Evolutionary conservation across 2,329 filamentous ascomycete genomes (phyloP).

Genomic region (Scedosporium dehoogii): DNA sequence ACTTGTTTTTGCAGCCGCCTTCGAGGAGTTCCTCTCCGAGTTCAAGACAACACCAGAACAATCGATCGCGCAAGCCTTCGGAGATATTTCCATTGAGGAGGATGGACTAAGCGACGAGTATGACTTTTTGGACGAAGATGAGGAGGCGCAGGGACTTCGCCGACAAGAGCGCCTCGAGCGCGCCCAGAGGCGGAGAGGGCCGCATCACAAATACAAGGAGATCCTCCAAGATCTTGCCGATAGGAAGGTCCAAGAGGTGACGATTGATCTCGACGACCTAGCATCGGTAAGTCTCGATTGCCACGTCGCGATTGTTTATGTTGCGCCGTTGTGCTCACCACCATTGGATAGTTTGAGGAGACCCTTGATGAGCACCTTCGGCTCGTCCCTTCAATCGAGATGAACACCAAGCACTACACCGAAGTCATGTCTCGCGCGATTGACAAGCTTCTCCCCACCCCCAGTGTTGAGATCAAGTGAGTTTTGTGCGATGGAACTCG

Average conservation of each 20-base stretch:
- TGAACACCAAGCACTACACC: constrained; percentile 90
- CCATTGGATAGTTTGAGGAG: constrained; percentile 57
- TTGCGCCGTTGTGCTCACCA: constrained; percentile 12
- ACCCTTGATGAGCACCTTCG: constrained; percentile 57
- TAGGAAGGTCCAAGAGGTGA: constrained; percentile 63
- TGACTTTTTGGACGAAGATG: constrained; percentile 81
- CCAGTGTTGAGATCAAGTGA: constrained; percentile 67
- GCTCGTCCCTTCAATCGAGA: constrained; percentile 75
- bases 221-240: constrained; percentile 82
- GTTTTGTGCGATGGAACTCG: constrained; percentile 17
- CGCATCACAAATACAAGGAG: constrained; percentile 79
- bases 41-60: constrained; percentile 74
- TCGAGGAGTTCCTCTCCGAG: constrained; percentile 76
- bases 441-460: constrained; percentile 74
- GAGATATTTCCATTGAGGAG: constrained; percentile 77
- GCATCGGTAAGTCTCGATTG: constrained; percentile 44
- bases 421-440: constrained; percentile 84
- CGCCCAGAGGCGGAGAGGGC: constrained; percentile 37
- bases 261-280: constrained; percentile 85
- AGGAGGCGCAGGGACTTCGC: constrained; percentile 44
- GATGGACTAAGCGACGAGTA: constrained; percentile 83
- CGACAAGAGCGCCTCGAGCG: constrained; percentile 38
- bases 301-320: background rate
- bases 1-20: constrained; percentile 48
- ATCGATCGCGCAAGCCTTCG: constrained; percentile 70